Base-by-base conservation (phyloP, 768 basidiomycete species). In the Lactifluus hygrophoroides region DNA sequence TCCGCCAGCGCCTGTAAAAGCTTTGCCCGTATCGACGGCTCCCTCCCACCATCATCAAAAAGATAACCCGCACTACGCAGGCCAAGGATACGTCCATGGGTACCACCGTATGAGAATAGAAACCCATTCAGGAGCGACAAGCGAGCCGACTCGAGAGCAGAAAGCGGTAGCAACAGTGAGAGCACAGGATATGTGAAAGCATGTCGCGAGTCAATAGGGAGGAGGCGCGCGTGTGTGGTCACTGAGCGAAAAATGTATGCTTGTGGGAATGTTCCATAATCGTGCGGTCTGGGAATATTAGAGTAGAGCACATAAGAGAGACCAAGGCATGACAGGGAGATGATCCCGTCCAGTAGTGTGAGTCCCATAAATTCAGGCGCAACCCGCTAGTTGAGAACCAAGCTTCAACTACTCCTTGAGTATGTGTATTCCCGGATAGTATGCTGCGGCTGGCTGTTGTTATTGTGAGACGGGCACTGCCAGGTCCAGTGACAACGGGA, bases 51-150 rank as follows among this genome's bases (percentile, higher is more conserved):
- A 3, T 56, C 62, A 3, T 67, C 62, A 9, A 57, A 55, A 23
- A 70, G 68, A 46, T 68, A 69, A 23, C 64, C 65, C 8, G 68
- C 69, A 1, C 76, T 64, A 11, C 80, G 72, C 25, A 87, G 57
- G 1, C 80, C 53, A 11, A 77, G 69, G 3, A 85, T 60, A 4
- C 79, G 71, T 16, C 74, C 69, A 67, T 70, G 71, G 1, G 71
- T 54, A 2, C 76, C 72, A 1, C 80, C 80, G 66, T 82, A 85
- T 4, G 76, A 74, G 66, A 88, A 84, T 0, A 85, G 58, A 68
- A 75, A 75, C 3, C 80, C 81, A 11, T 67, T 53, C 10, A 68
- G 71, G 5, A 80, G 67, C 62, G 87, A 78, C 9, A 87, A 69
- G 2, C 52, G 32, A 17, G 73, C 68, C 10, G 62, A 43, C 65